Conservation (phyloP, 805 yeast species). For the Brettanomyces custersianus region DNA sequence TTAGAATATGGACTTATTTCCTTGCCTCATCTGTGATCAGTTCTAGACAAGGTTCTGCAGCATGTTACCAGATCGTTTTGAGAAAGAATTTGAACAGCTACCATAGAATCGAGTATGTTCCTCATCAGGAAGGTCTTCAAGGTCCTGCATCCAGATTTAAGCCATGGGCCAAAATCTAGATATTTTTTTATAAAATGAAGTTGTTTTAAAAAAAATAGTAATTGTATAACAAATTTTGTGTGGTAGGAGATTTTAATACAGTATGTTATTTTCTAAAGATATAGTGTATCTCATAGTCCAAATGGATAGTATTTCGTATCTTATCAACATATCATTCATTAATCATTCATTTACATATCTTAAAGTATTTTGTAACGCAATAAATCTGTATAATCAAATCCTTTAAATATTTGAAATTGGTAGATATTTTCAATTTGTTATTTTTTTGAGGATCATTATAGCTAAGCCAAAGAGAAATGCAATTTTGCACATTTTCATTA, state of each 20-base stretch:
- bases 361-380: too few species aligned
- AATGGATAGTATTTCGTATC: too few species aligned
- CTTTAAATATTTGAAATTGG: too few species aligned
- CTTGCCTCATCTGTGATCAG: constrained; percentile 74
- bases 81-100: constrained; percentile 83
- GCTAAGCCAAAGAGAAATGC: too few species aligned
- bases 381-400: too few species aligned
- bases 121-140: constrained; percentile 65
- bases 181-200: constrained; percentile 1
- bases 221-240: not conserved
- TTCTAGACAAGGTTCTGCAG: constrained; percentile 89
- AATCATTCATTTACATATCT: too few species aligned
- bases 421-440: too few species aligned
- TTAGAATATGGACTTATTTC: constrained; percentile 88
- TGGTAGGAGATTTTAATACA: not conserved
- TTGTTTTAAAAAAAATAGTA: not conserved
- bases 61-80: constrained; percentile 83
- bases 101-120: constrained; percentile 76
- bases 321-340: too few species aligned
- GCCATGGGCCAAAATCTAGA: constrained; percentile 45
- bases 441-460: too few species aligned
- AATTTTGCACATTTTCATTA: too few species aligned
- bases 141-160: constrained; percentile 47
- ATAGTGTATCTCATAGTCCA: not conserved
- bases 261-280: not conserved